Evolutionary conservation across 2,329 filamentous ascomycete genomes (phyloP), one percentile per base, ranked within the genome.

Genomic region (Botrytis fabae): DNA sequence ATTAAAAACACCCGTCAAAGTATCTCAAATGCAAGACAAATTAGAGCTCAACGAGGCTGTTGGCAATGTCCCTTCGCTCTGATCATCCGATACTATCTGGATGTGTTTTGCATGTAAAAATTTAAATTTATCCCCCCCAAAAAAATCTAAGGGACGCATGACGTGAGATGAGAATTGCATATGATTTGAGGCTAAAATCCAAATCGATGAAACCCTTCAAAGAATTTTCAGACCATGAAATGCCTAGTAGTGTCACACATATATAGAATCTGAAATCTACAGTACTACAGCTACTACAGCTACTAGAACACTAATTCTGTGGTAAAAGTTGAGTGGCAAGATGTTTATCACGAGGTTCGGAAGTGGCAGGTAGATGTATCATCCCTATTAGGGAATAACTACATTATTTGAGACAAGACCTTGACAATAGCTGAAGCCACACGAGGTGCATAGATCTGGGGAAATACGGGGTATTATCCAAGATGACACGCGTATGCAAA

Each of bases 381-480:
- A 16, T 42, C 25, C 38, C 48, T 68, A 28, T 42, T n/a, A 28
- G n/a, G 35, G 20, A 54, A 25, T 40, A 44, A 35, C 42, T 48
- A 28, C 42, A 32, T 35, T 35, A n/a, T 32, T 48, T 46, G 40
- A 46, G 61, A 64, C n/a, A n/a, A 32, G 40, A 25, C 28, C 60
- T n/a, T 64, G 46, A 68, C 48, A 22, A 46, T 40, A 22, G n/a
- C 35, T n/a, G 9, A 40, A 54, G 25, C 32, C 48, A 42, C 48
- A n/a, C 35, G 64, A 54, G 14, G 64, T 54, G 64, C 35, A 42
- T 68, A 28, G 28, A 68, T 57, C 65, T 57, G 65, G 65, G 48
- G 65, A 57, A 68, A 42, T 42, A 57, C 42, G 65, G 48, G 65
- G 65, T 68, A 68, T 68, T 57, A 57, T 57, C 65, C 65, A 68